Evolutionary conservation across 1,284 basidiomycete genomes (phyloP), one percentile per base, ranked within the genome.

Genomic region (Ustilago nuda): DNA sequence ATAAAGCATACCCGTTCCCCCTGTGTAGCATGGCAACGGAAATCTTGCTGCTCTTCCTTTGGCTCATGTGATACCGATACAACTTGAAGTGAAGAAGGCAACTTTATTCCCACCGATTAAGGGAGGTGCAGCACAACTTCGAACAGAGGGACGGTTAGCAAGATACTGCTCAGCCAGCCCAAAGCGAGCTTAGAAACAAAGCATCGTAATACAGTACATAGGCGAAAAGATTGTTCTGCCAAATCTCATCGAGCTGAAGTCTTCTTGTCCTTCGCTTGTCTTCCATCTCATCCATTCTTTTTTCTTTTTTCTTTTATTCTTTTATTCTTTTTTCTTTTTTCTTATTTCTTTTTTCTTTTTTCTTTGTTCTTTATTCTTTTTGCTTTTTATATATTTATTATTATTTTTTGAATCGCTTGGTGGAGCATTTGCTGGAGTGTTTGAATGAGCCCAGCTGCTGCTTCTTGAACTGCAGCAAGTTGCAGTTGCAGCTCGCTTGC

Each of bases 11-110:
- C 27, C 30, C 23, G 15, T n/a, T 19, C 11, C 48, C 48, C 48
- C 48, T 50, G 48, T 50, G 48, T 50, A 50, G 27, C 48, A 50
- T 50, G 27, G 48, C 48, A 50, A 50, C 48, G 13, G 48, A 32
- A 27, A 50, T 15, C 48, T 50, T 48, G 19, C 19, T 30, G 45
- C 23, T 50, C 23, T 27, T 27, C 3, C 23, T 27, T 27, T 27
- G 23, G 23, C 23, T 27, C 23, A 27, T 27, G 23, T 27, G 23
- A 27, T 27, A 27, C 23, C 23, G 23, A 27, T 27, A 27, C 23
- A 27, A 27, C 23, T 3, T 0, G 23, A 27, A 27, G 48, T 9
- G n/a, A 50, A 27, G 3, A 45, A 45, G 7, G 43, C 43, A 19
- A 7, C 7, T 45, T 45, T 45, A 8, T 50, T 50, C 15, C 27